Evolutionary conservation across 2,329 filamentous ascomycete genomes (phyloP).

Genomic region (Aspergillus terreus): DNA sequence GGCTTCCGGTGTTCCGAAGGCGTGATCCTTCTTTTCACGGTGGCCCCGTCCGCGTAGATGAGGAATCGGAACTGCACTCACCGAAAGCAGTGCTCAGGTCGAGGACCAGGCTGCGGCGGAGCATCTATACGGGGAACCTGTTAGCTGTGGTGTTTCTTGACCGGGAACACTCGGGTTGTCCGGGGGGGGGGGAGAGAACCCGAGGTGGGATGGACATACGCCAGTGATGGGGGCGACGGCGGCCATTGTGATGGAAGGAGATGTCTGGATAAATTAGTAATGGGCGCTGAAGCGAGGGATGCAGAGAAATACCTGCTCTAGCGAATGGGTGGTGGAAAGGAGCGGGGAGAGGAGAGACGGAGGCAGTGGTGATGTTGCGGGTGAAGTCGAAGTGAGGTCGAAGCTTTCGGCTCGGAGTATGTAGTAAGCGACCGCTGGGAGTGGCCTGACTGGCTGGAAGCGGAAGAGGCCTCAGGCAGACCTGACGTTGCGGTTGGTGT

Average conservation of each 20-base stretch:
- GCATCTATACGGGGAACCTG: slow-evolving; percentile 50
- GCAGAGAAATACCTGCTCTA: slow-evolving; percentile 21
- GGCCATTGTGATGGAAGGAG: slow-evolving; percentile 35
- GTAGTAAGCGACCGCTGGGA: slow-evolving; percentile 31
- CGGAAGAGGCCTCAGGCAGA: not conserved
- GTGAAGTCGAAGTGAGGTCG: slow-evolving; percentile 20
- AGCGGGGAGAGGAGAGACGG: slow-evolving; percentile 19
- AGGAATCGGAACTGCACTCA: slow-evolving; percentile 39
- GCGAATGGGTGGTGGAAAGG: slow-evolving; percentile 14
- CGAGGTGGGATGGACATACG: slow-evolving; percentile 34
- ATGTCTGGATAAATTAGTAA: slow-evolving; percentile 13
- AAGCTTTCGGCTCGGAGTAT: slow-evolving; percentile 33
- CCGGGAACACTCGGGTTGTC: not conserved
- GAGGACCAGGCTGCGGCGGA: slow-evolving; percentile 62
- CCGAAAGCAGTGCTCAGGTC: slow-evolving; percentile 64
- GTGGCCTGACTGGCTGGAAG: slow-evolving; percentile 31
- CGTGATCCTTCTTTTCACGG: not conserved
- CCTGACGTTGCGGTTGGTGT: not conserved
- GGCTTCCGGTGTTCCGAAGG: not conserved
- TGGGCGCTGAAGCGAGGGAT: slow-evolving; percentile 5
- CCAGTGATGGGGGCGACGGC: slow-evolving; percentile 45
- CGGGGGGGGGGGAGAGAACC: slow-evolving; percentile 6
- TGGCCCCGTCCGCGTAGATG: not conserved
- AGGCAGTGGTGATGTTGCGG: slow-evolving; percentile 24
- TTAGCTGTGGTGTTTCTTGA: not conserved